Percentiles rank a stretch among this genome's conserved stretches.
phyloP scores from a whole-genome alignment of 352 stramenopile species.

The Pythium aphanidermatum region DNA sequence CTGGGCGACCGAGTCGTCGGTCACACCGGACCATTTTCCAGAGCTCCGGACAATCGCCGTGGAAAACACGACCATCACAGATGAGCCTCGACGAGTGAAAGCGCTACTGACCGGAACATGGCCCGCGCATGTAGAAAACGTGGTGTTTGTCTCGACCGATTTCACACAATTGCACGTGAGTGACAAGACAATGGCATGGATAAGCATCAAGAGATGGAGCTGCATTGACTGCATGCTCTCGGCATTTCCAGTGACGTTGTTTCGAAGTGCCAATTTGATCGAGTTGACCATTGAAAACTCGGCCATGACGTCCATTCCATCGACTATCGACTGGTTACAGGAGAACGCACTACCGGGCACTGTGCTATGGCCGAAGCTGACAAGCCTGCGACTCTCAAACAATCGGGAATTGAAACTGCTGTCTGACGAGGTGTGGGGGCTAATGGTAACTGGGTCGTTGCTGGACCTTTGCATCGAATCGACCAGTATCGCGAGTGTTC shows the following conservation, averaged over 20 bases:
- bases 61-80: neutral
- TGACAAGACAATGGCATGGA: neutral
- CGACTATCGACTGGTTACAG: neutral
- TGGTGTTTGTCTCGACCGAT: neutral
- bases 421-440: neutral
- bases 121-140: neutral
- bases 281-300: neutral
- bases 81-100: neutral
- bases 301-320: neutral
- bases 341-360: too few species aligned
- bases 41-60: neutral
- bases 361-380: neutral
- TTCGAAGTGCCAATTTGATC: neutral
- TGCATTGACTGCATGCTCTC: neutral
- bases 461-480: neutral
- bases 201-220: neutral
- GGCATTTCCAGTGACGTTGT: neutral
- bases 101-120: neutral
- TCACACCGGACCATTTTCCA: neutral
- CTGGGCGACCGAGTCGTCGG: neutral
- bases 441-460: neutral
- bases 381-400: neutral
- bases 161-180: neutral
- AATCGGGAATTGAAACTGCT: neutral
- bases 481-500: constrained; percentile 1